Base-by-base conservation (phyloP, 257 asterid genomes). In the Nicotiana tomentosiformis region DNA sequence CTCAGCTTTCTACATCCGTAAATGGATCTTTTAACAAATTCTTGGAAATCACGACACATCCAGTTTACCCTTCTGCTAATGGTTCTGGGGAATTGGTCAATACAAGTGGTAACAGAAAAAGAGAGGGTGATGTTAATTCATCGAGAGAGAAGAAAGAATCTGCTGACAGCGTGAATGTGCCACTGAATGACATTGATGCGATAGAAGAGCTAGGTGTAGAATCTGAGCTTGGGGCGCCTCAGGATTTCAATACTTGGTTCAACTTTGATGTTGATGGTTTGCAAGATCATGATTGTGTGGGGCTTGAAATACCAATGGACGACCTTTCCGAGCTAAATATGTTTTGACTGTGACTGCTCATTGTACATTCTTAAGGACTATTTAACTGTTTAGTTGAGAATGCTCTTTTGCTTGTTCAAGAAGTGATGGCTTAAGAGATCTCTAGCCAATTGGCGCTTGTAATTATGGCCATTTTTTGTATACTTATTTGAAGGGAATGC, bases 301-400 rank as follows among this genome's bases (percentile, higher is more conserved):
- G 98, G 56, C 98, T 96, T 4, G 91, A 86, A 81, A 94, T 94
- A 77, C 99, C 99, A 1, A 94, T 90, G 95, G 99, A 96, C 62
- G 97, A 96, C 86, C 93, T 96, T 78, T 82, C 97, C 0, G 94
- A 94, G 30, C 83, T 96, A 81, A 83, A 90, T 82, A 91, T 93
- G 93, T 94, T 94, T 84, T 94, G 88, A 92, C 84, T 67, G n/a
- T 53, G 49, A 56, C 83, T 61, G 81, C 68, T 81, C 80, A 77
- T 81, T 95, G 97, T 93, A 93, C 92, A 90, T 85, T 92, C 87
- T 87, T 87, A 84, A 87, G 89, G 91, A 82, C 77, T 88, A 82
- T 81, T 89, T 83, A 83, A 86, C 85, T 85, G 85, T 80, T 85
- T 91, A 86, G 89, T 70, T 20, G 87, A 68, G 77, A 84, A 56